Conservation (phyloP, 495 filamentous ascomycete genomes). For the Xylaria curta region DNA sequence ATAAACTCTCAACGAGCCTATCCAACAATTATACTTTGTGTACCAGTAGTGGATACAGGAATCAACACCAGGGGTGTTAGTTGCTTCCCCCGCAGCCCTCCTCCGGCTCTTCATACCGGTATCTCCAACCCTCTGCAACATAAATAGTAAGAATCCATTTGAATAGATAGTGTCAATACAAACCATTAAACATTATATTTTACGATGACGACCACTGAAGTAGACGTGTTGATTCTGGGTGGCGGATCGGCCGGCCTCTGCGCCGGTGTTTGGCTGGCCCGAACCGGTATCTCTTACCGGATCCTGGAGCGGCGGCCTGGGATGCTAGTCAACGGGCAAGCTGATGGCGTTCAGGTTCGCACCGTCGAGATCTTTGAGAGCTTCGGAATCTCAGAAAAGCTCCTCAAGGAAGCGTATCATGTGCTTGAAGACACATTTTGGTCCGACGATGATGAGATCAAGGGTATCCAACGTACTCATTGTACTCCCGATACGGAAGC, state of each 20-base stretch:
- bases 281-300: slow-evolving; percentile 63
- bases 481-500: slow-evolving; percentile 66
- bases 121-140: background rate
- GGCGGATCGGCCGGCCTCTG: slow-evolving; percentile 73
- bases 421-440: slow-evolving; percentile 73
- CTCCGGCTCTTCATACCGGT: too few relatives aligned
- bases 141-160: background rate
- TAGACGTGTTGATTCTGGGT: slow-evolving; percentile 69
- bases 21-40: background rate
- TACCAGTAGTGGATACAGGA: background rate
- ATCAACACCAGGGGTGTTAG: background rate
- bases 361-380: slow-evolving; percentile 83
- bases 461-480: slow-evolving; percentile 58
- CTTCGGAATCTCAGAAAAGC: slow-evolving; percentile 72
- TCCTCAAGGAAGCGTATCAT: slow-evolving; percentile 76
- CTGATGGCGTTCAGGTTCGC: slow-evolving; percentile 80
- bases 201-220: slow-evolving; percentile 17
- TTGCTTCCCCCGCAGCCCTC: slow-evolving; percentile 13
- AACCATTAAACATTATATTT: background rate
- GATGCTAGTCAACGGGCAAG: slow-evolving; percentile 72
- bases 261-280: slow-evolving; percentile 70
- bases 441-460: slow-evolving; percentile 41
- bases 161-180: background rate
- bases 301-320: slow-evolving; percentile 68
- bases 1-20: background rate